Conservation (phyloP, 1,284 basidiomycete species). For the Bjerkandera adusta region DNA sequence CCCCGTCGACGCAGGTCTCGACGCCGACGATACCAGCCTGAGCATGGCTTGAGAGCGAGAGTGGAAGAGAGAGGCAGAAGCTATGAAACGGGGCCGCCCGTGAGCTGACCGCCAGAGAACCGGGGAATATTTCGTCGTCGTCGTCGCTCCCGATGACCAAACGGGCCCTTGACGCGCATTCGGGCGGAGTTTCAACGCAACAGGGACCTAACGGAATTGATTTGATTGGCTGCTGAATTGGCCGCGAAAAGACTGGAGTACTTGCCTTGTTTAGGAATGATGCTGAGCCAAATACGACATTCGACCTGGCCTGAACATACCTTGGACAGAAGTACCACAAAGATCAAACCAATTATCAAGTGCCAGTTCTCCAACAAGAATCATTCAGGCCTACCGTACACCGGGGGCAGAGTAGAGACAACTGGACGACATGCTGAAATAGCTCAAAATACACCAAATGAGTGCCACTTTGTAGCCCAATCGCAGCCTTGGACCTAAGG, state of each 20-base stretch:
- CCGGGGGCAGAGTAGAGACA: too few relatives aligned
- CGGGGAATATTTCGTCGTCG: constrained; percentile 23
- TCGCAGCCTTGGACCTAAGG: too few relatives aligned
- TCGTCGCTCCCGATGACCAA: constrained; percentile 27
- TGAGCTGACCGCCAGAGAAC: constrained; percentile 9
- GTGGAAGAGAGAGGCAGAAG: constrained; percentile 14
- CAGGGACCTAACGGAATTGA: constrained; percentile 19
- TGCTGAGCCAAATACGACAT: too few relatives aligned
- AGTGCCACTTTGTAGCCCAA: too few relatives aligned
- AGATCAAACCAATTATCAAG: too few relatives aligned
- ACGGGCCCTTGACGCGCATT: constrained; percentile 15
- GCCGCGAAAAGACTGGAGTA: not conserved
- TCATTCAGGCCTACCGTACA: too few relatives aligned
- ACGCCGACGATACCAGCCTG: constrained; percentile 55
- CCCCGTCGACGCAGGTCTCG: constrained; percentile 58
- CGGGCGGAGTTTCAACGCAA: constrained; percentile 17
- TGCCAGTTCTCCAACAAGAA: too few relatives aligned
- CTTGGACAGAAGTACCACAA: too few relatives aligned
- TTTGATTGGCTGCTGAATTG: constrained; percentile 15
- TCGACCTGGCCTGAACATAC: too few relatives aligned
- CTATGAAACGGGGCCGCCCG: constrained; percentile 8
- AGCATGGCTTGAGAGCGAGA: constrained; percentile 43
- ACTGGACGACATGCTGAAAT: too few relatives aligned
- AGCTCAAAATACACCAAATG: too few relatives aligned
- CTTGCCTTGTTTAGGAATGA: too few relatives aligned